phyloP scores from a whole-genome alignment of 2,329 filamentous ascomycete species.

The Nigrograna mackinnonii region DNA sequence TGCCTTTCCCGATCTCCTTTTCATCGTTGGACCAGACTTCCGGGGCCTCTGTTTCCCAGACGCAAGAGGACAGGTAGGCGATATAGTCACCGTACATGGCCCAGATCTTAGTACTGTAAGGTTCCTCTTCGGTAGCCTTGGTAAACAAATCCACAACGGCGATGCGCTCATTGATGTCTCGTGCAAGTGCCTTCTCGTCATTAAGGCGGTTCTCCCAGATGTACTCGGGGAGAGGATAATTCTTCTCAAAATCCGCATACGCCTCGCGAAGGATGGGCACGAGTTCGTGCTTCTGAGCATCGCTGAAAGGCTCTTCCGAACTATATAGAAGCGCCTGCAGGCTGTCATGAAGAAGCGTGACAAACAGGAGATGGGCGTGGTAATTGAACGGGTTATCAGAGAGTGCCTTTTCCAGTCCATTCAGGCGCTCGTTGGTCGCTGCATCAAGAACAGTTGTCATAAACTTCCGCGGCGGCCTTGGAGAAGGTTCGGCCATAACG shows the following conservation, averaged over 20 bases:
- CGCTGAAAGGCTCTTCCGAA: constrained; percentile 26
- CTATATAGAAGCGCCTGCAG: constrained; percentile 45
- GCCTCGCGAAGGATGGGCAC: constrained; percentile 51
- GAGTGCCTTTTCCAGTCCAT: constrained; percentile 47
- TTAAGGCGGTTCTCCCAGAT: constrained; percentile 78
- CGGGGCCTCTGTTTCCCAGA: constrained; percentile 56
- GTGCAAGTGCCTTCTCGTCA: constrained; percentile 66
- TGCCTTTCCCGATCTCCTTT: constrained; percentile 67
- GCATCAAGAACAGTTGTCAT: constrained; percentile 47
- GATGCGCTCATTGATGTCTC: constrained; percentile 68
- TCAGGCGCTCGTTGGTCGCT: constrained; percentile 47
- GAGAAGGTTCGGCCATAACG: constrained; percentile 51
- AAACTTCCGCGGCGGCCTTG: constrained; percentile 47
- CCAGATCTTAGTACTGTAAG: constrained; percentile 75
- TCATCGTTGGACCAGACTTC: constrained; percentile 66
- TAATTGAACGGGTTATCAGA: constrained; percentile 54
- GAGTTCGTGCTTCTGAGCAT: constrained; percentile 48
- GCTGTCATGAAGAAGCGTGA: constrained; percentile 53
- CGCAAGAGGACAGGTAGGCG: constrained; percentile 69
- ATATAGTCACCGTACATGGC: constrained; percentile 78
- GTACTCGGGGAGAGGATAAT: constrained; percentile 74
- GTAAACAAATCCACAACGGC: constrained; percentile 73
- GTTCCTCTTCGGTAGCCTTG: constrained; percentile 70
- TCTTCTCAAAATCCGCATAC: constrained; percentile 62
- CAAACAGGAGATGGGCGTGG: constrained; percentile 51